Percentiles rank a stretch among this genome's conserved stretches.
Conservation (phyloP, 148 eudicot genomes). For the Amaranthus cruentus region DNA sequence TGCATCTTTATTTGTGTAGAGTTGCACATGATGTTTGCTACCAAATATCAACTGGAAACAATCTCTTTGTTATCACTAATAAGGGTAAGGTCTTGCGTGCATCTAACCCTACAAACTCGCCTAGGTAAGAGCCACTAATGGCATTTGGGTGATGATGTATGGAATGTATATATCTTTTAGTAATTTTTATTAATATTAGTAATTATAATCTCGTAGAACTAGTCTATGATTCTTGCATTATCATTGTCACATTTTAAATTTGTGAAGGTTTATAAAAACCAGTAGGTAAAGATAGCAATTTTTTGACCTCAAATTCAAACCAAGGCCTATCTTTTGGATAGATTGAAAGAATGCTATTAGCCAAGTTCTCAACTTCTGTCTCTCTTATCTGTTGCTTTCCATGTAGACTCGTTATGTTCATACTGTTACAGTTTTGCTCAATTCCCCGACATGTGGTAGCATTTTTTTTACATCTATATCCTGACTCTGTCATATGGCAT, state of each 20-base stretch:
- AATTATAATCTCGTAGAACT: not conserved
- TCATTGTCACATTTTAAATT: not conserved
- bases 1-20: too few relatives aligned
- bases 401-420: not conserved
- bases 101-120: too few relatives aligned
- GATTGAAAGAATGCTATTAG: not conserved
- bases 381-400: not conserved
- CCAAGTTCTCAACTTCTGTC: not conserved
- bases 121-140: too few relatives aligned
- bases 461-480: not conserved
- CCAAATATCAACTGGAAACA: too few relatives aligned
- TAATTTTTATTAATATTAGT: not conserved
- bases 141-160: too few relatives aligned
- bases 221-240: not conserved
- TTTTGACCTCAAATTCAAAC: not conserved
- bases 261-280: not conserved
- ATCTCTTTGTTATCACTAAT: too few relatives aligned
- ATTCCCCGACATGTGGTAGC: not conserved
- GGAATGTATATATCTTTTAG: too few relatives aligned
- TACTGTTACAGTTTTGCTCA: not conserved
- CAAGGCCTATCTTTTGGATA: slow-evolving; percentile 2
- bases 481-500: not conserved
- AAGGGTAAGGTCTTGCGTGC: too few relatives aligned
- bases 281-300: not conserved
- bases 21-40: too few relatives aligned